Base-by-base conservation (phyloP, 805 yeast genomes). In the Pichia nakasei region DNA sequence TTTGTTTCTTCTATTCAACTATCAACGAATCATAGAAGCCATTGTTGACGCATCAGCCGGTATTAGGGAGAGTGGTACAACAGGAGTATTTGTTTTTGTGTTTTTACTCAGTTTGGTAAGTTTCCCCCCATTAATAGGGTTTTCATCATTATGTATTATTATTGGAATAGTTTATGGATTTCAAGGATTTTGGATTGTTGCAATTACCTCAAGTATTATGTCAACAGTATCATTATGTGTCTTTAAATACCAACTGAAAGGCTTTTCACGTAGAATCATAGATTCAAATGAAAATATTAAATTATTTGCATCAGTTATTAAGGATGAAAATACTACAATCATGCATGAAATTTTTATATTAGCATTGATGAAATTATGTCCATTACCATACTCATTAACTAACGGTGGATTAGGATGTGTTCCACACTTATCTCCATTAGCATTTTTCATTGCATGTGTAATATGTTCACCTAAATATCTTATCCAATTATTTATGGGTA, bases 321-420 rank as follows among this genome's bases (percentile, higher is more conserved):
- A 73, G 52, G 94, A 86, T 46, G 48, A 51, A 21, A 52, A 53
- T 2, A 55, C 55, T 2, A 41, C 57, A 7, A 58, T 52, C 37
- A 75, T 76, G 44, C 81, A 82, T 51, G 75, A 79, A 46, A 72
- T 88, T 45, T 59, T 79, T 50, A 63, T 93, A 21, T 62, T 91
- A 42, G 75, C 83, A 42, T 67, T 91, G 57, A 72, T 91, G 24
- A 69, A 97, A 44, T 61, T 91, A 45, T 87, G 96, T 53, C 98
- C 98, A 0, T 73, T 91, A 54, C 97, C 97, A 0, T 93, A 88
- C 59, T 87, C 96, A 3, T 66, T 91, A 27, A 82, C 93, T 0
- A 91, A 91, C 56, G 97, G 96, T 4, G 97, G 95, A 0, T 69
- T 93, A 51, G 93, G 95, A 9, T 82, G 94, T 2, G 75, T 91